Evolutionary conservation across 169 alveolate species (phyloP).

Genomic region (Eimeria praecox): DNA sequence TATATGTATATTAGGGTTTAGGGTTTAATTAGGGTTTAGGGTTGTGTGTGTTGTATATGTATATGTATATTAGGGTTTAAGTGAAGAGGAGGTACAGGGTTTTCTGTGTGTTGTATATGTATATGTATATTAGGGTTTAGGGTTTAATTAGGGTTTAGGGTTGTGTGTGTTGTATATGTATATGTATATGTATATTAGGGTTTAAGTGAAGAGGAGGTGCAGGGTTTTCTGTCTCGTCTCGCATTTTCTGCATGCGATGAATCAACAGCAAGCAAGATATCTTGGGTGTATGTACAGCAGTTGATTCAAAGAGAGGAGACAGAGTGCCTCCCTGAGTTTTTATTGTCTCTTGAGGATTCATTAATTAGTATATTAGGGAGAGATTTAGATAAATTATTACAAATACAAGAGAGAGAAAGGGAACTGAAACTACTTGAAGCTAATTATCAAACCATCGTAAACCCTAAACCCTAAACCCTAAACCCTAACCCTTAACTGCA

Average conservation of each 20-base stretch:
- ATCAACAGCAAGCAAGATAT: not conserved
- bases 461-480: constrained; percentile 65
- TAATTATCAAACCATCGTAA: constrained; percentile 38
- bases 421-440: constrained; percentile 36
- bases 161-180: constrained; percentile 21
- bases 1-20: too few relatives aligned
- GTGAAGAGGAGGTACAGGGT: not conserved
- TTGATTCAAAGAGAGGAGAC: constrained; percentile 70
- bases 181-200: not conserved
- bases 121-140: not conserved
- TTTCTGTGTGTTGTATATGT: too few relatives aligned
- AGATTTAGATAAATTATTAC: constrained; percentile 31
- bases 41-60: too few relatives aligned
- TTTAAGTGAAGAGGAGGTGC: constrained; percentile 11
- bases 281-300: constrained; percentile 33
- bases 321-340: constrained; percentile 5
- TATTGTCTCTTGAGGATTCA: constrained; percentile 9
- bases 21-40: too few relatives aligned
- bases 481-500: constrained; percentile 51
- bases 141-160: constrained; percentile 61
- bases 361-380: constrained; percentile 27
- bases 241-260: constrained; percentile 20
- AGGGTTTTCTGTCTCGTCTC: constrained; percentile 55
- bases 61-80: not conserved
- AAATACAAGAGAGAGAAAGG: constrained; percentile 18